phyloP scores from a whole-genome alignment of 1,284 basidiomycete species.

The Puccinia novopanici region DNA sequence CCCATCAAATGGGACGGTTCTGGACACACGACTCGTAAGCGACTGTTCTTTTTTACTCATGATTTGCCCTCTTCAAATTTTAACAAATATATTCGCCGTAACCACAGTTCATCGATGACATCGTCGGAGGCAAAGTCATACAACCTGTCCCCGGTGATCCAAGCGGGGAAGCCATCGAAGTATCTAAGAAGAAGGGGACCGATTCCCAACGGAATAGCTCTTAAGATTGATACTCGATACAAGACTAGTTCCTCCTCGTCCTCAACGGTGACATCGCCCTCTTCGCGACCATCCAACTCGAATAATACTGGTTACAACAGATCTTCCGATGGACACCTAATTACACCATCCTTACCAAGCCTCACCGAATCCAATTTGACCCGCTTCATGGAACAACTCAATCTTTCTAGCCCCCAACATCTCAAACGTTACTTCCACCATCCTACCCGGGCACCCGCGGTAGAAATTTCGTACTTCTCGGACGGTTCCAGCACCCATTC shows the following conservation, averaged over 20 bases:
- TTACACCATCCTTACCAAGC: not conserved
- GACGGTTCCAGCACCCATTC: slow-evolving; percentile 14
- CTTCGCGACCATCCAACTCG: not conserved
- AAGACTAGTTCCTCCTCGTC: not conserved
- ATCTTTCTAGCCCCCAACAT: not conserved
- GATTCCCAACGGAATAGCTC: not conserved
- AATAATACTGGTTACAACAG: not conserved
- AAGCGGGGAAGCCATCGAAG: not conserved
- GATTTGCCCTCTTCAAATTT: no score
- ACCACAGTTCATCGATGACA: not conserved
- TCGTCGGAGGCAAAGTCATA: not conserved
- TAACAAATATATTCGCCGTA: not conserved
- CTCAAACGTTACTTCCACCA: not conserved
- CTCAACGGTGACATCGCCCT: not conserved
- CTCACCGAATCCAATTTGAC: not conserved
- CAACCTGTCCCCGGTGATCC: not conserved
- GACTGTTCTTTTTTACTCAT: not conserved
- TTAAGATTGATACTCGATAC: not conserved
- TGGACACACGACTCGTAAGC: not conserved
- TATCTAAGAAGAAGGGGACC: not conserved
- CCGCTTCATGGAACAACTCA: not conserved
- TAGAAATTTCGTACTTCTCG: slow-evolving; percentile 1
- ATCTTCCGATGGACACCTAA: not conserved
- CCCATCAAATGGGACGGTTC: not conserved
- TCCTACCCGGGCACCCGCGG: not conserved